Evolutionary conservation across 805 yeast species (phyloP).

Genomic region (Yamadazyma paraphyllophila): DNA sequence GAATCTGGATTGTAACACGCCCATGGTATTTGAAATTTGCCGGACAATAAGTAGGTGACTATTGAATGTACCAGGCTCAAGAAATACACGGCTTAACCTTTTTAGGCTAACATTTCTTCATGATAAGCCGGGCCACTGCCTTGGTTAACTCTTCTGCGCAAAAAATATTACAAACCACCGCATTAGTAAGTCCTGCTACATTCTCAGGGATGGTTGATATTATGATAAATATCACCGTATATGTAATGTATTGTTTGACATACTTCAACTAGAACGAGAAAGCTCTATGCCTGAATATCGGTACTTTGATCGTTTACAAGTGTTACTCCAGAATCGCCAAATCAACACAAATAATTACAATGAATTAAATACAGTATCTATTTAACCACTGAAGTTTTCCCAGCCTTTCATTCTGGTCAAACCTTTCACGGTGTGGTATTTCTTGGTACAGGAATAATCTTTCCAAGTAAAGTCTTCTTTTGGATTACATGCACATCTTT

Average conservation of each 20-base stretch:
- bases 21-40: no score
- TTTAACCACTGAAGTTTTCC: constrained; percentile 53
- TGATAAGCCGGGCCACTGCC: no score
- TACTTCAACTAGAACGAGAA: no score
- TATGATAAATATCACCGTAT: constrained; percentile 43
- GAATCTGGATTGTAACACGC: no score
- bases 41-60: no score
- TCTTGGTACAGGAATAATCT: constrained; percentile 69
- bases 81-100: no score
- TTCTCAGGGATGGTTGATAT: neutral
- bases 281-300: no score
- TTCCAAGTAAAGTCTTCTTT: constrained; percentile 74
- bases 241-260: no score
- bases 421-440: constrained; percentile 55
- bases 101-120: no score
- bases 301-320: neutral
- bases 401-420: constrained; percentile 66
- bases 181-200: neutral
- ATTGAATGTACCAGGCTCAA: no score
- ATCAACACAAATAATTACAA: neutral
- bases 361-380: neutral
- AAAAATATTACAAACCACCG: neutral
- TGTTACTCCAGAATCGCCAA: neutral
- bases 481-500: constrained; percentile 74
- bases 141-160: neutral